A percentile compares a stretch with the other conserved stretches of the same genome.
These are phyloP conservation scores for Colletotrichum gloeosporioides DNA, from an alignment of 2,329 filamentous ascomycete species.

Conservation along the genomic window DNA sequence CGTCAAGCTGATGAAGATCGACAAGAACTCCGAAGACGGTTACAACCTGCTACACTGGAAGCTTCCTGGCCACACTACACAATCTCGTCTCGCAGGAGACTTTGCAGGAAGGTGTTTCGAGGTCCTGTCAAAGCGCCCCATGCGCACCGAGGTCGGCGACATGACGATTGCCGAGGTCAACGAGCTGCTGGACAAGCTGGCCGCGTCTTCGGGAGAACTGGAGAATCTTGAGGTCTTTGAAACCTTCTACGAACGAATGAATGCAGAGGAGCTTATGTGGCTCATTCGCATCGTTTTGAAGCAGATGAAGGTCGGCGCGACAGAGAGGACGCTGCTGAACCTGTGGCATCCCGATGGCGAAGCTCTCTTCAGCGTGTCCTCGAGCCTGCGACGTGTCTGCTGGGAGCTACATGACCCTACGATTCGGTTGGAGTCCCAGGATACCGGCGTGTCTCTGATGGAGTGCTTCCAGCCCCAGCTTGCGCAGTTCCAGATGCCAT, in stretches of 20 bases:
- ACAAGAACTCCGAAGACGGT: slow-evolving; percentile 88
- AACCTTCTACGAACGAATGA: slow-evolving; percentile 89
- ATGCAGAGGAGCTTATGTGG: slow-evolving; percentile 92
- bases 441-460: slow-evolving; percentile 81
- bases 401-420: slow-evolving; percentile 86
- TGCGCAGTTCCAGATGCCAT: slow-evolving; percentile 87
- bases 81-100: slow-evolving; percentile 78
- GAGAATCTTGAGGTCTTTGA: slow-evolving; percentile 83
- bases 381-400: slow-evolving; percentile 87
- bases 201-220: slow-evolving; percentile 78
- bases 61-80: slow-evolving; percentile 72
- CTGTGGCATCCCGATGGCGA: slow-evolving; percentile 83
- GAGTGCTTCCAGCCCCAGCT: slow-evolving; percentile 96
- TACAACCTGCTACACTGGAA: slow-evolving; percentile 92
- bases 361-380: slow-evolving; percentile 85
- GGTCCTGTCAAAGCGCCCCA: slow-evolving; percentile 82
- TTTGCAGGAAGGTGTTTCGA: slow-evolving; percentile 91
- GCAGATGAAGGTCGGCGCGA: slow-evolving; percentile 76
- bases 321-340: slow-evolving; percentile 87
- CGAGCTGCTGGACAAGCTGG: slow-evolving; percentile 78
- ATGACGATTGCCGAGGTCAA: slow-evolving; percentile 94
- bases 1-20: slow-evolving; percentile 92
- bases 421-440: slow-evolving; percentile 75
- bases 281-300: slow-evolving; percentile 91
- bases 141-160: slow-evolving; percentile 74